phyloP scores from a whole-genome alignment of 139 green algal genomes.

The Zygnema cylindricum region DNA sequence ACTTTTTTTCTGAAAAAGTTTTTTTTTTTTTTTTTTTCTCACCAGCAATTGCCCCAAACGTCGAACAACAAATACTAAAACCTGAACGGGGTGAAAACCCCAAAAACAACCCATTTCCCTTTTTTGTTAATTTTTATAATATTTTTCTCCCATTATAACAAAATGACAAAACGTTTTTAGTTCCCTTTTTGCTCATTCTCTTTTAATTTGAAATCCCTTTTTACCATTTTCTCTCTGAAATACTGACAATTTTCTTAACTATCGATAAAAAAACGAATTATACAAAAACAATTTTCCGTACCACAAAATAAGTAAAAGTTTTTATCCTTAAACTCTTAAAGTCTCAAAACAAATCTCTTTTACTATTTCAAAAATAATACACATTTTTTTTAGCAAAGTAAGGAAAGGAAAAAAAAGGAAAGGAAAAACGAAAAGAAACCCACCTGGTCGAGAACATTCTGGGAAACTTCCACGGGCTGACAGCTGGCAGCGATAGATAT shows the following conservation, averaged over 20 bases:
- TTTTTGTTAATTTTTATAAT: constrained; percentile 69
- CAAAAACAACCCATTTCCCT: background rate
- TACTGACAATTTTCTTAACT: too few species aligned
- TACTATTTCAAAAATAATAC: too few species aligned
- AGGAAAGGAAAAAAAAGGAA: background rate
- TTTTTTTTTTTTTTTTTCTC: too few species aligned
- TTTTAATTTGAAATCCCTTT: background rate
- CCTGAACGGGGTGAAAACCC: constrained; percentile 11
- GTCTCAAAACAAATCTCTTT: too few species aligned
- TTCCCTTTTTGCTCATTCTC: background rate
- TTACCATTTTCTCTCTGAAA: background rate
- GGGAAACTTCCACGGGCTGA: constrained; percentile 80
- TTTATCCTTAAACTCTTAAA: too few species aligned
- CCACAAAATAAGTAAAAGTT: too few species aligned
- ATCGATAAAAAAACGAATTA: too few species aligned
- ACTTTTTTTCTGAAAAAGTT: too few species aligned
- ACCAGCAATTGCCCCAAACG: constrained; percentile 93
- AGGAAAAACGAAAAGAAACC: constrained; percentile 7
- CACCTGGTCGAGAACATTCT: constrained; percentile 63
- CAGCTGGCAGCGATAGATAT: constrained; percentile 71
- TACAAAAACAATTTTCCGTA: too few species aligned
- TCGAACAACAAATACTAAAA: constrained; percentile 74
- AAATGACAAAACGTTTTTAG: background rate
- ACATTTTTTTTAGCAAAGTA: constrained; percentile 73
- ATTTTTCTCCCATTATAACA: constrained; percentile 74